A percentile compares a stretch with the other conserved stretches of the same genome.
Conservation (phyloP, 495 filamentous ascomycete species). For the Cladorrhinum samala region DNA sequence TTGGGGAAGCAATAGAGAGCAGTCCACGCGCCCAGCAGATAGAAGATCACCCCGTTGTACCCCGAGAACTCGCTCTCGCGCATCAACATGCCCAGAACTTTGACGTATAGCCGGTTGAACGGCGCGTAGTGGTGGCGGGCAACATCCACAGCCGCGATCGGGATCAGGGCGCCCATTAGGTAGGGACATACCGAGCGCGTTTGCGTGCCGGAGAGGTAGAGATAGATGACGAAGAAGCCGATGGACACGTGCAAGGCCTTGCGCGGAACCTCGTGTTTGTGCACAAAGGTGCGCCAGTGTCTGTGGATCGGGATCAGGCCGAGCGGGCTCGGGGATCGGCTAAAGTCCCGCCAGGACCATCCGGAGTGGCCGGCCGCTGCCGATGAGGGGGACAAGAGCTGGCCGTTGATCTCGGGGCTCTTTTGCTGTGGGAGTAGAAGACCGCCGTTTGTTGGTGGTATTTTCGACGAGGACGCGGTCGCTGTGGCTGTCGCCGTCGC, state of each 20-base stretch:
- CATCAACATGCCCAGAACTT: conserved; percentile 82
- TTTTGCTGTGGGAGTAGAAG: background rate
- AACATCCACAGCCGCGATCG: conserved; percentile 76
- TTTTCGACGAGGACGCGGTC: conserved; percentile 14
- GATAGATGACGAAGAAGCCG: conserved; percentile 80
- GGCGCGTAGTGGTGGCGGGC: conserved; percentile 71
- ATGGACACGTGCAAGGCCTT: conserved; percentile 86
- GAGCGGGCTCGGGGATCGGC: conserved; percentile 81
- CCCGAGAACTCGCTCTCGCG: conserved; percentile 87
- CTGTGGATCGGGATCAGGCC: conserved; percentile 93
- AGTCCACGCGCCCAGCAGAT: conserved; percentile 81
- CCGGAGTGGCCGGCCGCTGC: conserved; percentile 34
- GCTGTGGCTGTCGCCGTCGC: background rate
- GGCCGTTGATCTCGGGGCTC: conserved; percentile 52
- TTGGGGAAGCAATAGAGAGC: conserved; percentile 86
- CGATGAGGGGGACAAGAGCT: conserved; percentile 60
- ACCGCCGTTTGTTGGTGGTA: background rate
- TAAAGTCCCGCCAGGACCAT: conserved; percentile 72
- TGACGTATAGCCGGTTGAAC: conserved; percentile 85
- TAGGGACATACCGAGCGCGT: conserved; percentile 70
- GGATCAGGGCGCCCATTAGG: conserved; percentile 76
- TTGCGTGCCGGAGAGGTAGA: conserved; percentile 74
- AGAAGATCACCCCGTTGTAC: conserved; percentile 96
- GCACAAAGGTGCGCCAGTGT: conserved; percentile 64
- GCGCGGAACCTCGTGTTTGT: conserved; percentile 71